Conservation (phyloP, 2,329 filamentous ascomycete species). For the Beauveria pseudobassiana region DNA sequence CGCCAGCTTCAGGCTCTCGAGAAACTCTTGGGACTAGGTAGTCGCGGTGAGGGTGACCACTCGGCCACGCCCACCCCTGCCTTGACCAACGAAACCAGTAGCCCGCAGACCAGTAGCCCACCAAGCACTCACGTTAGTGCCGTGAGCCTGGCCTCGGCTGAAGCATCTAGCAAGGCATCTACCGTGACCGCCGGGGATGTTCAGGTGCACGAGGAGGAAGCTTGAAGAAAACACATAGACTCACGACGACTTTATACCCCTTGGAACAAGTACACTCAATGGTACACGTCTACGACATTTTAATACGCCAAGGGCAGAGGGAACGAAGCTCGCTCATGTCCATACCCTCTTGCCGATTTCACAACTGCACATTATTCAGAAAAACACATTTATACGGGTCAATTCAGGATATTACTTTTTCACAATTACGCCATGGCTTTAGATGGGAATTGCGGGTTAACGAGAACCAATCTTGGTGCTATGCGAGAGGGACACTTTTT, state of each 20-base stretch:
- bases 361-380: constrained; percentile 11
- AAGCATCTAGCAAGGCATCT: constrained; percentile 20
- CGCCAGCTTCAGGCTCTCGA: constrained; percentile 47
- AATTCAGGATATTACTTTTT: constrained; percentile 10
- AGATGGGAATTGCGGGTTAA: constrained; percentile 8
- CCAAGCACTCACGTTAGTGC: constrained; percentile 57
- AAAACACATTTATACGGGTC: constrained; percentile 5
- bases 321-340: constrained; percentile 8
- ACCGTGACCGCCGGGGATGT: constrained; percentile 13
- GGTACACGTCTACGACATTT: constrained; percentile 17
- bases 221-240: constrained; percentile 16
- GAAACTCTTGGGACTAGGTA: constrained; percentile 22
- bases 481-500: neutral
- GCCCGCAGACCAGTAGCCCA: constrained; percentile 57
- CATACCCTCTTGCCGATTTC: constrained; percentile 10
- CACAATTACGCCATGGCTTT: constrained; percentile 3
- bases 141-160: constrained; percentile 29
- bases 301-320: constrained; percentile 14
- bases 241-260: constrained; percentile 10
- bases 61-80: constrained; percentile 56
- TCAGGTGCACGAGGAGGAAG: constrained; percentile 25
- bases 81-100: constrained; percentile 62
- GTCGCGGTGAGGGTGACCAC: constrained; percentile 26
- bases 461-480: constrained; percentile 7
- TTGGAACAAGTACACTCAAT: constrained; percentile 5